phyloP scores from a whole-genome alignment of 495 filamentous ascomycete species.

The Hypomontagnella monticulosa region DNA sequence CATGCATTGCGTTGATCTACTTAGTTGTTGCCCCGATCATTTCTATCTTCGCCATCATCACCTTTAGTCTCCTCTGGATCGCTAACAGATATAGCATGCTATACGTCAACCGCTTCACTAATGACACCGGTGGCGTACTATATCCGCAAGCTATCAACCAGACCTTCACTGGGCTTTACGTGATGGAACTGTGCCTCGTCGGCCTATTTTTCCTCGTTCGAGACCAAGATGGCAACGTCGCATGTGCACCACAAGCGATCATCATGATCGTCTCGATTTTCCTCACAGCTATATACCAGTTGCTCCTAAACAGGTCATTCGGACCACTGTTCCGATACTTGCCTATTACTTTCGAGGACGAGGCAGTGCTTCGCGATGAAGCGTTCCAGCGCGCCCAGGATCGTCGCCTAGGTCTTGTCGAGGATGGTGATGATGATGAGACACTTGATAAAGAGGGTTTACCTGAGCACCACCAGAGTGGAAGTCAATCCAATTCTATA shows the following conservation, averaged over 20 bases:
- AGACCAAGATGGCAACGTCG: conserved; percentile 64
- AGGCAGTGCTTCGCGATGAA: conserved; percentile 87
- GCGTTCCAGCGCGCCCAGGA: conserved; percentile 84
- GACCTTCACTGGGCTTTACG: conserved; percentile 91
- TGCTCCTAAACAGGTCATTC: conserved; percentile 84
- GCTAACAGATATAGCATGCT: conserved; percentile 97
- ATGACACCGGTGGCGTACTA: conserved; percentile 91
- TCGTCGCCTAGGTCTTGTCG: conserved; percentile 62
- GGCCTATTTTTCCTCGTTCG: conserved; percentile 90
- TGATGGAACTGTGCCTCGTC: conserved; percentile 91
- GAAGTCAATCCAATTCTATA: conserved; percentile 20
- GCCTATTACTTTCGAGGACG: conserved; percentile 95
- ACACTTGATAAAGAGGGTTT: conserved; percentile 39
- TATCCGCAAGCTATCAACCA: conserved; percentile 96
- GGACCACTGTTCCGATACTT: conserved; percentile 86
- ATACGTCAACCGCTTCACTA: conserved; percentile 90
- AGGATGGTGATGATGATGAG: conserved; percentile 62
- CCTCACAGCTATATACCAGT: conserved; percentile 82
- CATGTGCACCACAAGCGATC: conserved; percentile 84
- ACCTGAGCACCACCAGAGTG: conserved; percentile 42
- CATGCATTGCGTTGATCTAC: conserved; percentile 94
- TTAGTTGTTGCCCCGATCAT: conserved; percentile 90
- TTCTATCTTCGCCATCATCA: conserved; percentile 91
- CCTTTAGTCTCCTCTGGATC: conserved; percentile 93
- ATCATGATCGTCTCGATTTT: conserved; percentile 82